These are phyloP conservation scores for Thraustochytrium striatum DNA, from an alignment of 352 stramenopile genomes.

Conservation along the genomic window DNA sequence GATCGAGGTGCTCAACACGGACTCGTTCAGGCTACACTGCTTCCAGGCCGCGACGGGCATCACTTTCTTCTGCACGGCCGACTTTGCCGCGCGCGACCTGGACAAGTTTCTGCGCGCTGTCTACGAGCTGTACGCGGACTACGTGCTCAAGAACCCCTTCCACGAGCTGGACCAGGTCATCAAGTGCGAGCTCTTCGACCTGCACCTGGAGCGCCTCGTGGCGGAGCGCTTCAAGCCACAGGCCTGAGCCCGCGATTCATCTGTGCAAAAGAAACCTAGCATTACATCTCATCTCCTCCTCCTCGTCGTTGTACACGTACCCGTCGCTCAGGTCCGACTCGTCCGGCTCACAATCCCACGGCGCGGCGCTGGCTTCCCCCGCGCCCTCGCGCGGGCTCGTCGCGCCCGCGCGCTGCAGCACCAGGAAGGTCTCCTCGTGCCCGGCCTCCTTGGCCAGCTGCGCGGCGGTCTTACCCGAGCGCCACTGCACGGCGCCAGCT, in stretches of 20 bases:
- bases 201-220: conserved; percentile 74
- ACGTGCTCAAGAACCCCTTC: conserved; percentile 92
- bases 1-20: conserved; percentile 83
- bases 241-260: too few species aligned
- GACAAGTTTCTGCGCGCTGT: conserved; percentile 75
- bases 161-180: conserved; percentile 92
- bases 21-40: conserved; percentile 83
- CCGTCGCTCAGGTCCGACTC: not conserved
- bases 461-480: not conserved
- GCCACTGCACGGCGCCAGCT: conserved; percentile 2
- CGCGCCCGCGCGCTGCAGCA: too few species aligned
- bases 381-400: too few species aligned
- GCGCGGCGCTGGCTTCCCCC: too few species aligned
- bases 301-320: not conserved
- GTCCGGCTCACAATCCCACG: not conserved
- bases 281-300: not conserved
- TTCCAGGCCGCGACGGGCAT: conserved; percentile 83
- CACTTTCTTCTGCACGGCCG: conserved; percentile 88
- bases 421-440: not conserved
- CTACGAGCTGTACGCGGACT: conserved; percentile 90
- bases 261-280: too few species aligned
- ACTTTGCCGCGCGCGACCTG: conserved; percentile 72
- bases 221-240: too few species aligned
- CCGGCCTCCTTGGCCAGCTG: not conserved
- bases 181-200: conserved; percentile 83